These are phyloP conservation scores for Lotmaria passim DNA, from an alignment of 208 protist genomes.

Conservation along the genomic window DNA sequence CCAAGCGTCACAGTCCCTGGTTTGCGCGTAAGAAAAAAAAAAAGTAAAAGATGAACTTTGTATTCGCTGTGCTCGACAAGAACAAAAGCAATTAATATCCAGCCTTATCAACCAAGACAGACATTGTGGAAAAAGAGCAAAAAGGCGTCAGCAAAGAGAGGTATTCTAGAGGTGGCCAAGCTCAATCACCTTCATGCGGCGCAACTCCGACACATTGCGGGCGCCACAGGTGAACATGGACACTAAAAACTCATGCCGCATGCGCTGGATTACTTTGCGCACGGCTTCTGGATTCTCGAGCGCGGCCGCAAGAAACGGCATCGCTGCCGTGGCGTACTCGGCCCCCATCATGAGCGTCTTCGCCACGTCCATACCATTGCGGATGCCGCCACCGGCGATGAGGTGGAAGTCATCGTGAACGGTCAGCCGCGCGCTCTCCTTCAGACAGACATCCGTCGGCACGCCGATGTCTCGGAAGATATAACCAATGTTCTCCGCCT, in stretches of 20 bases:
- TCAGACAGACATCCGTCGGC: constrained; percentile 82
- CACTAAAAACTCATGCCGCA: constrained; percentile 73
- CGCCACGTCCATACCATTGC: constrained; percentile 87
- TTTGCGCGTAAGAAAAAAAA: too few relatives aligned
- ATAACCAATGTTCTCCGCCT: constrained; percentile 85
- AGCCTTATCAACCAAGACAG: too few relatives aligned
- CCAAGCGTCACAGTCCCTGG: too few relatives aligned
- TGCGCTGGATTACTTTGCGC: constrained; percentile 73
- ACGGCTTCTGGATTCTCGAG: constrained; percentile 79
- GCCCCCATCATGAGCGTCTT: constrained; percentile 89
- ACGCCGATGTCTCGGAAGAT: constrained; percentile 89
- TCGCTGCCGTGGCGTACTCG: constrained; percentile 76
- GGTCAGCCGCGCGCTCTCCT: constrained; percentile 57
- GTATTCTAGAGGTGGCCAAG: constrained; percentile 45
- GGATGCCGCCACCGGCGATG: constrained; percentile 89
- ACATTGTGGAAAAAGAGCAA: not conserved
- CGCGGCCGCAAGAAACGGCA: constrained; percentile 89
- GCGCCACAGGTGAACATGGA: constrained; percentile 92
- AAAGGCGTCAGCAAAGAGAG: not conserved
- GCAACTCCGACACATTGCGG: constrained; percentile 74
- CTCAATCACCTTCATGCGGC: constrained; percentile 53
- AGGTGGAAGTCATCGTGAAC: constrained; percentile 63
- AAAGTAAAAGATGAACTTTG: too few relatives aligned
- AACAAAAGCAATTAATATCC: not conserved
- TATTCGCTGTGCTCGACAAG: not conserved